Base-by-base conservation (phyloP, 2,329 filamentous ascomycete species). In the Alternaria consortialis region DNA sequence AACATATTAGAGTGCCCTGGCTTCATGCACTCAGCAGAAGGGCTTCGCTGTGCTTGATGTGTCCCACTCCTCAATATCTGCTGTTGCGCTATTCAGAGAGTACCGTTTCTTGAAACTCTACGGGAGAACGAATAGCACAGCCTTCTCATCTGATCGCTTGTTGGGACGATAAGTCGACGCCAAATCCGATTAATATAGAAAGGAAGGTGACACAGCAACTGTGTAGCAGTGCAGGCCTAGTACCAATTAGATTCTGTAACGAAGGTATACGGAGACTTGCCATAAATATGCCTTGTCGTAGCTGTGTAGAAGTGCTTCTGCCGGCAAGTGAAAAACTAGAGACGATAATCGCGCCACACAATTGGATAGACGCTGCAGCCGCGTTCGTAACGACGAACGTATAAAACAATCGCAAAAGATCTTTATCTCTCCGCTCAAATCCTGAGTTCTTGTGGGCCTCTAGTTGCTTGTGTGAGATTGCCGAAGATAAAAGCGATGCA, bases 391-490 rank as follows among this genome's bases (percentile, higher is more conserved):
- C 17, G 46, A 56, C 5, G 36, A 56, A 32, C 2, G 29, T 51
- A 51, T 51, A 20, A 8, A 56, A 36, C 6, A 56, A 51, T 15
- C 44, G 36, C 44, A 51, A 17, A 36, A 42, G 34, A 15, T 51
- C 37, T 43, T 51, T 13, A 20, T 51, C 37, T 51, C 54, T 36
- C 1, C 15, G 9, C 25, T 56, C 20, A 43, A 13, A 37, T 51
- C 46, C 46, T 29, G 37, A 56, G 29, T 56, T 56, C 25, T 51
- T 50, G 17, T 56, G 29, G 46, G 37, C 27, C 37, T 51, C 20
- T n/a, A 56, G 20, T 56, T 56, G 54, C 54, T 56, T 36, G 25
- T 11, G 20, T 43, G 37, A 56, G 27, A 56, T 27, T 51, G 17
- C 54, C 1, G 13, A 36, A 37, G 37, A 56, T 23, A 56, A 29